Conservation (phyloP, 75 land plant genomes). For the Picea glauca region DNA sequence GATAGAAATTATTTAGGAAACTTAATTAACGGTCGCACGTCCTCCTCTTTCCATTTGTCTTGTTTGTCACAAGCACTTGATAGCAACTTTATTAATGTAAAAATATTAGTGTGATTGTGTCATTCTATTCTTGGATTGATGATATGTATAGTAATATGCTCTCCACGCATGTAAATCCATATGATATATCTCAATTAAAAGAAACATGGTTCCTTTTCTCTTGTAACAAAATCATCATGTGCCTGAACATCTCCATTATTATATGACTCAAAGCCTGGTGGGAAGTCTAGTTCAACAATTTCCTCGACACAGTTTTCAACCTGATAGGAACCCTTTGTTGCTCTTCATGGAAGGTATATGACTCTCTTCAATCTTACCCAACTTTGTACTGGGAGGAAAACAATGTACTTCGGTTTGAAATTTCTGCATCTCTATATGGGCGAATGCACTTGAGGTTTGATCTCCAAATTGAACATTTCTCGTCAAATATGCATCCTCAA, state of each 20-base stretch:
- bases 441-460: neutral
- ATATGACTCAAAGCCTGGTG: conserved; percentile 3
- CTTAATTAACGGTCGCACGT: no score
- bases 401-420: neutral
- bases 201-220: neutral
- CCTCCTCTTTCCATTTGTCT: no score
- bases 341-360: neutral
- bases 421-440: neutral
- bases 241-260: neutral
- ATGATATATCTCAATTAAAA: no score
- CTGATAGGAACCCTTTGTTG: neutral
- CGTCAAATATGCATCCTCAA: neutral
- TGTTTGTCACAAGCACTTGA: no score
- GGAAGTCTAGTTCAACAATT: neutral
- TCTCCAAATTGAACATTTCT: neutral
- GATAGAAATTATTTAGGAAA: no score
- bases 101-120: no score
- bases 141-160: no score
- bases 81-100: no score
- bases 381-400: neutral
- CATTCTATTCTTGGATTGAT: no score
- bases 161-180: no score
- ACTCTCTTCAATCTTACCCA: neutral
- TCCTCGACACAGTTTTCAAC: neutral
- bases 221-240: neutral